These are phyloP conservation scores for Paecilomyces sp. DNA, from an alignment of 2,329 filamentous ascomycete species.

Conservation along the genomic window DNA sequence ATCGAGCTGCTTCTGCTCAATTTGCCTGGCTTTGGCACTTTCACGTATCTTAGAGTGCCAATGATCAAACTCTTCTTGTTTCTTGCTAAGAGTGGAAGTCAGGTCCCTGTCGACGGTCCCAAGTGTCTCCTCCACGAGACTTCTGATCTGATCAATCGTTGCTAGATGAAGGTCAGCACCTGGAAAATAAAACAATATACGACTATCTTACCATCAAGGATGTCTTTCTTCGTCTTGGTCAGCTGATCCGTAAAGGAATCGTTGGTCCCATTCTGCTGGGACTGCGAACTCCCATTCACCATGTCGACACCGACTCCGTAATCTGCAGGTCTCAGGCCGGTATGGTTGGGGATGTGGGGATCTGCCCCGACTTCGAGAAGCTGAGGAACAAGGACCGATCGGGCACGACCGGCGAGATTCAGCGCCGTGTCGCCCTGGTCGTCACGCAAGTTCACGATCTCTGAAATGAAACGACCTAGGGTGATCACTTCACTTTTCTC, in stretches of 20 bases:
- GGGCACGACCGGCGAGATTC: constrained; percentile 87
- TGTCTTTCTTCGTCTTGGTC: constrained; percentile 38
- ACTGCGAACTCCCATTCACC: constrained; percentile 40
- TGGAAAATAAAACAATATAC: background rate
- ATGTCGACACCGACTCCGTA: constrained; percentile 79
- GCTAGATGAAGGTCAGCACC: constrained; percentile 31
- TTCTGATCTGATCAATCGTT: constrained; percentile 28
- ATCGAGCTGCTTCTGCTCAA: constrained; percentile 68
- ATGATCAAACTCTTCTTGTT: constrained; percentile 75
- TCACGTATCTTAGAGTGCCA: constrained; percentile 76
- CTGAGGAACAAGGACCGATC: constrained; percentile 96
- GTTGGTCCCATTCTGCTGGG: constrained; percentile 38
- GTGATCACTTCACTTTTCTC: constrained; percentile 61
- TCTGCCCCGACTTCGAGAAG: constrained; percentile 91
- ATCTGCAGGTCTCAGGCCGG: constrained; percentile 81
- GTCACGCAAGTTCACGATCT: constrained; percentile 94
- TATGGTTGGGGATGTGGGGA: constrained; percentile 83
- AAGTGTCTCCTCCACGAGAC: constrained; percentile 76
- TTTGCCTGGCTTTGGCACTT: constrained; percentile 69
- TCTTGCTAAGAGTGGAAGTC: constrained; percentile 70
- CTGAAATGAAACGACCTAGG: constrained; percentile 87
- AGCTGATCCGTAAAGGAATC: constrained; percentile 38
- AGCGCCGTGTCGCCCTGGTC: constrained; percentile 90
- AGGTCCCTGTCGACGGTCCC: constrained; percentile 73
- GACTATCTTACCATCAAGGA: constrained; percentile 33